Evolutionary conservation across 129 eudicot genomes (phyloP), one percentile per base, ranked within the genome.

Genomic region (Apium graveolens): DNA sequence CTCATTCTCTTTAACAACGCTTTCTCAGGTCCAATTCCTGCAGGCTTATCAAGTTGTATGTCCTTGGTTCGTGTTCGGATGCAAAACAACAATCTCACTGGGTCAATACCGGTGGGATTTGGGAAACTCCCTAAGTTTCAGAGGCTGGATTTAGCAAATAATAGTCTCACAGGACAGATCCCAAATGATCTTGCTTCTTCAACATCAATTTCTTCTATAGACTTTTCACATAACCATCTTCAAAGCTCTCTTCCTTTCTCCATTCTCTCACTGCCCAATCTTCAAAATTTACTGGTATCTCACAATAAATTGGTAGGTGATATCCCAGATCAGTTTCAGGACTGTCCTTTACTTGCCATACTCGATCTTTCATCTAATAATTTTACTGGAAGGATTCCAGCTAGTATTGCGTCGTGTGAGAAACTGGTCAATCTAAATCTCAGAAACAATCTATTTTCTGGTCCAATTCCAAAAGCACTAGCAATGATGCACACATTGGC

Each of bases 321-420:
- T 83, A 91, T 94, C 83, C 98, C 97, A 0, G 91, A 86, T 79
- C 93, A 82, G 79, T 94, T 94, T 79, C 97, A 91, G 80, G 98
- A 94, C 12, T 94, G 93, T 44, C 98, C 90, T 57, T 80, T 89
- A 17, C 97, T 94, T 74, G 74, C 93, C 5, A 76, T 91, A 11
- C 90, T 95, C 11, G 97, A 95, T 88, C 93, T 94, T 29, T 90
- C 98, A 63, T 89, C 96, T 10, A 94, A 94, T 86, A 86, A 75
- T 12, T 88, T 95, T 87, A 85, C 88, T 20, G 97, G 98, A 45
- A 60, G 57, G 46, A 83, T 95, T 78, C 93, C 97, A 7, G 78
- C 89, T 2, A 91, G 96, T 18, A 86, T 95, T 3, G 97, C 92
- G 27, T 88, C 97, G 1, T 91, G 97, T 66, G 93, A 90, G 55